A percentile compares a stretch with the other conserved stretches of the same genome.
Conservation (phyloP, 768 basidiomycete genomes). For the Cubamyces lactineus region DNA sequence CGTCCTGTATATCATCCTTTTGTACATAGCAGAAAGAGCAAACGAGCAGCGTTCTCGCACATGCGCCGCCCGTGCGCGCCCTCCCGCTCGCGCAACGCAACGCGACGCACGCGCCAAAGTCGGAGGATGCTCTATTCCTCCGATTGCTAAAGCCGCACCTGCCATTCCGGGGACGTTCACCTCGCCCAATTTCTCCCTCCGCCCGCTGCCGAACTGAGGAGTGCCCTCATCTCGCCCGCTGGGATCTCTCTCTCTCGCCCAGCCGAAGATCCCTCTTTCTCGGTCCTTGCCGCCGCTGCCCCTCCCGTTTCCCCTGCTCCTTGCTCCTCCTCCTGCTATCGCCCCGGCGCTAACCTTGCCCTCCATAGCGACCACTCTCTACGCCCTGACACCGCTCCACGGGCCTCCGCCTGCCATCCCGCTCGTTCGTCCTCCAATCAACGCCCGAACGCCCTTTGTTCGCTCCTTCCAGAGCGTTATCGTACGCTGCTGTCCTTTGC, state of each 20-base stretch:
- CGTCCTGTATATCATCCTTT: too few relatives aligned
- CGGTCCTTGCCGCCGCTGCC: slow-evolving; percentile 19
- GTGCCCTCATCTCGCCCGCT: slow-evolving; percentile 25
- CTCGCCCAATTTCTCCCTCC: neutral
- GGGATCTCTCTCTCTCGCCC: slow-evolving; percentile 23
- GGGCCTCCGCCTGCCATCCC: slow-evolving; percentile 6
- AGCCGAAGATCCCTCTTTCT: slow-evolving; percentile 29
- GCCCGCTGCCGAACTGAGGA: slow-evolving; percentile 29
- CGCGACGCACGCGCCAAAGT: slow-evolving; percentile 1
- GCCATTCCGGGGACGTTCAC: slow-evolving; percentile 20
- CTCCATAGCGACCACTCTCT: slow-evolving; percentile 12
- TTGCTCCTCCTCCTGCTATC: neutral
- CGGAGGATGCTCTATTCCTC: slow-evolving; percentile 17
- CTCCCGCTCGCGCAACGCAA: neutral
- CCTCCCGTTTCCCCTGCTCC: neutral
- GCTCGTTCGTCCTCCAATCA: neutral
- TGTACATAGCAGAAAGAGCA: too few relatives aligned
- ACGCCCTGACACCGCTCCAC: slow-evolving; percentile 1
- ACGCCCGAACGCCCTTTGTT: too few relatives aligned
- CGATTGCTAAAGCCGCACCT: slow-evolving; percentile 9
- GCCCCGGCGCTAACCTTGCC: slow-evolving; percentile 5
- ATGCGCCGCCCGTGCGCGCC: neutral
- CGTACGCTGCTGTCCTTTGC: too few relatives aligned
- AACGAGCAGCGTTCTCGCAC: too few relatives aligned
- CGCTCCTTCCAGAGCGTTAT: too few relatives aligned